A percentile compares a stretch with the other conserved stretches of the same genome.
Conservation (phyloP, 2,329 filamentous ascomycete species). For the Venturia asperata region DNA sequence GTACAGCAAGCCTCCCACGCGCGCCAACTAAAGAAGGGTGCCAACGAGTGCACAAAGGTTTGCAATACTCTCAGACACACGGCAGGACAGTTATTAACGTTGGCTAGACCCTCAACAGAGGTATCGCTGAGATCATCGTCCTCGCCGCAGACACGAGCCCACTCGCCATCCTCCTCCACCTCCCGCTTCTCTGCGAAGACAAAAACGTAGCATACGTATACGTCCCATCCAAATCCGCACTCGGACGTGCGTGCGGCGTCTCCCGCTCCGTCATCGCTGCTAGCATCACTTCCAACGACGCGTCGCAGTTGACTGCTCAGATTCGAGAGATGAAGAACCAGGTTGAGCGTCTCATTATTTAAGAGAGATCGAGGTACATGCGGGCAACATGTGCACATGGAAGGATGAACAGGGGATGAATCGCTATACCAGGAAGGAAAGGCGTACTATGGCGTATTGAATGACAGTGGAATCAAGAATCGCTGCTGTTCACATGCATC, state of each 20-base stretch:
- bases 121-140: slow-evolving; percentile 82
- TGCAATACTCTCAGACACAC: background rate
- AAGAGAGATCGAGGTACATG: slow-evolving; percentile 21
- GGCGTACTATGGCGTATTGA: background rate
- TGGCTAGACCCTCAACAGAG: slow-evolving; percentile 59
- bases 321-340: slow-evolving; percentile 88
- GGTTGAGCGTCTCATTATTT: slow-evolving; percentile 93
- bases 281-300: slow-evolving; percentile 65
- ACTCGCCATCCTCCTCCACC: slow-evolving; percentile 51
- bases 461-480: background rate
- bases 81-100: background rate
- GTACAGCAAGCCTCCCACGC: slow-evolving; percentile 20
- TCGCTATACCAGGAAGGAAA: slow-evolving; percentile 1
- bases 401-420: background rate
- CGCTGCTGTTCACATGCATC: background rate
- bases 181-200: slow-evolving; percentile 77
- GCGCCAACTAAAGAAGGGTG: slow-evolving; percentile 21
- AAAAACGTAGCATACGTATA: slow-evolving; percentile 68
- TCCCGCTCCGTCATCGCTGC: slow-evolving; percentile 78
- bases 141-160: slow-evolving; percentile 54
- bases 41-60: slow-evolving; percentile 21
- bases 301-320: slow-evolving; percentile 69
- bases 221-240: slow-evolving; percentile 78
- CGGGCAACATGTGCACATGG: background rate
- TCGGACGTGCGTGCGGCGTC: slow-evolving; percentile 86